Evolutionary conservation across 768 basidiomycete genomes (phyloP).

Genomic region (Naganishia kalamii): DNA sequence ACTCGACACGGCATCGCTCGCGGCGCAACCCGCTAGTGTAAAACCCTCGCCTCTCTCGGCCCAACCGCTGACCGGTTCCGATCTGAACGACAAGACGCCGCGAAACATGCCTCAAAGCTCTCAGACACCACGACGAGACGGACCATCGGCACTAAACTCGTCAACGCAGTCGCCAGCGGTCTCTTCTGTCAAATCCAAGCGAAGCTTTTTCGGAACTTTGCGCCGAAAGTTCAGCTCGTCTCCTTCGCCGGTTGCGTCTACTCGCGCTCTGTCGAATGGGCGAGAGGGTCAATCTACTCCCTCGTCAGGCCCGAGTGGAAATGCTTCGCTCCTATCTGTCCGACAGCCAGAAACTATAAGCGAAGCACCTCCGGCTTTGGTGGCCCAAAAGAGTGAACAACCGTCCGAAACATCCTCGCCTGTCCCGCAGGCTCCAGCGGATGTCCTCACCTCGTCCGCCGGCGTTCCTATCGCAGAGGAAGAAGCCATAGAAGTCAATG

Average conservation of each 20-base stretch:
- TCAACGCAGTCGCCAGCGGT: not conserved
- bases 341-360: not conserved
- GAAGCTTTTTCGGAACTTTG: not conserved
- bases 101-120: not conserved
- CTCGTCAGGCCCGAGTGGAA: not conserved
- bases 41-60: conserved; percentile 5
- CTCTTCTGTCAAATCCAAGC: conserved; percentile 1
- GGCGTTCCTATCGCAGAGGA: no score
- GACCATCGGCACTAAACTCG: not conserved
- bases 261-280: not conserved
- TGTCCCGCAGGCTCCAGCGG: not conserved
- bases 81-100: not conserved
- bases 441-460: no score
- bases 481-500: no score
- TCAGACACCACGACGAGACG: not conserved
- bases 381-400: not conserved
- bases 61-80: not conserved
- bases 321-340: not conserved
- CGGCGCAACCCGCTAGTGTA: not conserved
- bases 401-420: not conserved
- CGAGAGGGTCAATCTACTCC: not conserved
- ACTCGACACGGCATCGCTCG: not conserved
- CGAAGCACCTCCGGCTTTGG: not conserved
- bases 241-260: not conserved
- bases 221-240: conserved; percentile 6